These are phyloP conservation scores for Lithospermum erythrorhizon DNA, from an alignment of 257 asterid genomes.

Conservation along the genomic window DNA sequence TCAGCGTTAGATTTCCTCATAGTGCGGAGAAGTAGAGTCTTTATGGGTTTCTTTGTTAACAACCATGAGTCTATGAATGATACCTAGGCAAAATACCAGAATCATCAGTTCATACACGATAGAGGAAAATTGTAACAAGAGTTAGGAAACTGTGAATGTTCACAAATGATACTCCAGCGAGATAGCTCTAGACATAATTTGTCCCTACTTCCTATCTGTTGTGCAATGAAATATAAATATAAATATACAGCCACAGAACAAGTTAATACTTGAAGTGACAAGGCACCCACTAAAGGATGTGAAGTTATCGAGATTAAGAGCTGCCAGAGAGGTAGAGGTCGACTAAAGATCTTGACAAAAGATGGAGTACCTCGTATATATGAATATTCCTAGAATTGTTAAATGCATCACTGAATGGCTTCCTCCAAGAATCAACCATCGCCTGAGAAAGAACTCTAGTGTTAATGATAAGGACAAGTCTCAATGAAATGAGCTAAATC, in stretches of 20 bases:
- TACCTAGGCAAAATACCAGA: conserved; percentile 33
- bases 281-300: no score
- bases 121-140: background rate
- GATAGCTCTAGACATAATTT: background rate
- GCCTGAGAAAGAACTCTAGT: conserved; percentile 26
- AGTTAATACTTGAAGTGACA: no score
- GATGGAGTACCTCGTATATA: conserved; percentile 57
- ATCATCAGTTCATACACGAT: background rate
- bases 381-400: conserved; percentile 34
- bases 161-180: background rate
- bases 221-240: no score
- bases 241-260: no score
- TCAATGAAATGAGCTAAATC: background rate
- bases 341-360: no score
- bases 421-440: conserved; percentile 79
- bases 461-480: conserved; percentile 1
- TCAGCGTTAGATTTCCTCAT: conserved; percentile 58
- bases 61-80: conserved; percentile 85
- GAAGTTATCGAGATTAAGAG: no score
- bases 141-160: background rate
- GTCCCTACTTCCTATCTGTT: no score
- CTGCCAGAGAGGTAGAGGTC: no score
- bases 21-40: conserved; percentile 60
- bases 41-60: conserved; percentile 44
- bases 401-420: conserved; percentile 54